Base-by-base conservation (phyloP, 371 early-diverging fungal species). In the Apophysomyces sp. region DNA sequence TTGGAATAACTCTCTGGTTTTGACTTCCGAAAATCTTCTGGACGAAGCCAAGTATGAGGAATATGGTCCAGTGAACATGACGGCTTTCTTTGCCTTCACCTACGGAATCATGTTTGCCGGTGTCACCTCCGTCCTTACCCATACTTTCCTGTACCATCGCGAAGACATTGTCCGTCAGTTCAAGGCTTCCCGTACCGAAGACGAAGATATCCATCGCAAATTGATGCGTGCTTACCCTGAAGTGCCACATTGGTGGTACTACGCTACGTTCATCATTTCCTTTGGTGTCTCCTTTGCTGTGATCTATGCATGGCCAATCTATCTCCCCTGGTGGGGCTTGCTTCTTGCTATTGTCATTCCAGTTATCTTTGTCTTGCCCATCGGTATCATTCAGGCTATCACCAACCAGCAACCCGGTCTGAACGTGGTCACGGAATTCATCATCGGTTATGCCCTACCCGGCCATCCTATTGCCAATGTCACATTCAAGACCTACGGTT, bases 311-410 rank as follows among this genome's bases (percentile, higher is more conserved):
- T 82, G 86, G 67, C 82, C 78, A 12, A 79, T 87, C n/a, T 66
- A 76, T 29, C 71, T 84, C 41, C 85, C 83, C 8, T 89, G 89
- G 89, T 91, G 88, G 85, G 86, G 80, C 64, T 62, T 89, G 31
- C 64, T 91, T 58, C 68, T 93, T 2, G 86, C 89, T 34, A 65
- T 89, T 1, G 74, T 67, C 26, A 76, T 92, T 12, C 76, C 89
- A 21, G 63, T 80, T 16, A 64, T 89, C 56, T 87, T 93, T 67
- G 79, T 91, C 5, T 67, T 96, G 4, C 94, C 96, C 1, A 83
- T 93, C 41, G 94, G 92, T 72, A 89, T 92, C 54, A 82, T 92
- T 52, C 79, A 82, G 34, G 93, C 93, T 26, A 75, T 92, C 18
- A 88, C 74, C 63, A 88, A 87, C 61, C 85, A 86, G 52, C 76